A percentile compares a stretch with the other conserved stretches of the same genome.
Conservation (phyloP, 352 stramenopile genomes). For the Phytophthora macrochlamydospora region DNA sequence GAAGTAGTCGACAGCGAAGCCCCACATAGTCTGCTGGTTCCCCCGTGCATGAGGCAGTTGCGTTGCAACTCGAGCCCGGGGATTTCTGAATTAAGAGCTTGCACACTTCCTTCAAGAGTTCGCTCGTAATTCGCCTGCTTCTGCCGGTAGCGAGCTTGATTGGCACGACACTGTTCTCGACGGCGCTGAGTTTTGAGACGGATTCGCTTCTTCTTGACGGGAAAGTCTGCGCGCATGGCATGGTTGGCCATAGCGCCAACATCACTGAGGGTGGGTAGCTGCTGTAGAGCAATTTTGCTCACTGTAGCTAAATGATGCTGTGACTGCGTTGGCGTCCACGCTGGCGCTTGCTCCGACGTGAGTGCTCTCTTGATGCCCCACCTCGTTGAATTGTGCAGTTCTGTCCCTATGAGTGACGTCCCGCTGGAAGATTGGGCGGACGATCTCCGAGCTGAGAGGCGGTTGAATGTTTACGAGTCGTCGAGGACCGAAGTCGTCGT, state of each 20-base stretch:
- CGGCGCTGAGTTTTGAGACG: constrained; percentile 9
- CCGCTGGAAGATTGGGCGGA: neutral
- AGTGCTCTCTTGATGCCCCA: neutral
- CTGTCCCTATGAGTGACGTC: neutral
- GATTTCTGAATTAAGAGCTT: constrained; percentile 7
- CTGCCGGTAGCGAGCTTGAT: constrained; percentile 14
- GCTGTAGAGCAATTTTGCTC: neutral
- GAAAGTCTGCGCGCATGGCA: neutral
- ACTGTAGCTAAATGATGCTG: neutral
- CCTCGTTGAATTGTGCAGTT: neutral
- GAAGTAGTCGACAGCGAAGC: constrained; percentile 19
- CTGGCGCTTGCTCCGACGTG: neutral
- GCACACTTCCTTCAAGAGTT: constrained; percentile 10
- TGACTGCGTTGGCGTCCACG: neutral
- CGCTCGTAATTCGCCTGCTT: constrained; percentile 6
- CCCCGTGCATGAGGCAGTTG: constrained; percentile 4
- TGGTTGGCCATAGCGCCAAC: neutral
- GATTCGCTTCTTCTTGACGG: neutral
- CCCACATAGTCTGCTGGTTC: constrained; percentile 16
- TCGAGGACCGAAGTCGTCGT: neutral
- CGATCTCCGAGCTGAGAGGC: neutral
- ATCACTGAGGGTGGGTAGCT: neutral
- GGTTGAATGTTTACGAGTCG: neutral
- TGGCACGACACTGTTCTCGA: constrained; percentile 20
- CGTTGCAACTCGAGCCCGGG: constrained; percentile 15